phyloP scores from a whole-genome alignment of 2,329 filamentous ascomycete genomes.

The Penicillium sp. region DNA sequence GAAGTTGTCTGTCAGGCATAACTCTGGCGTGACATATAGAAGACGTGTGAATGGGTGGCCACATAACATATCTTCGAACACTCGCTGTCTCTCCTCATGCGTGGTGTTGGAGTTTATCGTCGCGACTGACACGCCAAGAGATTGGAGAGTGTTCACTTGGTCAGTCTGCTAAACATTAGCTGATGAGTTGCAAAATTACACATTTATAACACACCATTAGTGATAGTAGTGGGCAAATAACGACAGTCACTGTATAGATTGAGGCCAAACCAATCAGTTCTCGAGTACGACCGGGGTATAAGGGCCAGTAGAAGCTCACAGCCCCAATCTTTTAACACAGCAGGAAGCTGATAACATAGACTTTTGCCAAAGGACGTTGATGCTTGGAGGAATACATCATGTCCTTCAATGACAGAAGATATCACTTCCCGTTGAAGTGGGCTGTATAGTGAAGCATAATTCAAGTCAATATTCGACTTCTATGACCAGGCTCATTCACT shows the following conservation, averaged over 20 bases:
- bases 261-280: conserved; percentile 9
- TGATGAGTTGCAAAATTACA: not conserved
- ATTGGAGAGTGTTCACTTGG: conserved; percentile 76
- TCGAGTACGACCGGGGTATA: not conserved
- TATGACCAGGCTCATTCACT: conserved; percentile 10
- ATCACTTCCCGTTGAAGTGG: conserved; percentile 87
- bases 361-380: conserved; percentile 76
- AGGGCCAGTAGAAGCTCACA: conserved; percentile 53
- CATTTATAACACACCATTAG: conserved; percentile 65
- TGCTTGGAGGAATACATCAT: conserved; percentile 92
- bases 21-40: conserved; percentile 89
- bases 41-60: conserved; percentile 80
- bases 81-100: conserved; percentile 59
- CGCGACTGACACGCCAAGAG: conserved; percentile 71
- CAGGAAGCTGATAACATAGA: conserved; percentile 86
- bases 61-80: conserved; percentile 77
- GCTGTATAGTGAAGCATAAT: conserved; percentile 42
- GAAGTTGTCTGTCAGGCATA: conserved; percentile 74
- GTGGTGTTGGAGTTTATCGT: conserved; percentile 83
- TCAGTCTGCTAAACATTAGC: conserved; percentile 61
- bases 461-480: not conserved
- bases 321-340: conserved; percentile 72
- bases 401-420: conserved; percentile 69
- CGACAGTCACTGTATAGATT: conserved; percentile 66
- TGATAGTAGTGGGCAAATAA: conserved; percentile 82